Base-by-base conservation (phyloP, 306 rosid genomes). In the Quercus gilva region DNA sequence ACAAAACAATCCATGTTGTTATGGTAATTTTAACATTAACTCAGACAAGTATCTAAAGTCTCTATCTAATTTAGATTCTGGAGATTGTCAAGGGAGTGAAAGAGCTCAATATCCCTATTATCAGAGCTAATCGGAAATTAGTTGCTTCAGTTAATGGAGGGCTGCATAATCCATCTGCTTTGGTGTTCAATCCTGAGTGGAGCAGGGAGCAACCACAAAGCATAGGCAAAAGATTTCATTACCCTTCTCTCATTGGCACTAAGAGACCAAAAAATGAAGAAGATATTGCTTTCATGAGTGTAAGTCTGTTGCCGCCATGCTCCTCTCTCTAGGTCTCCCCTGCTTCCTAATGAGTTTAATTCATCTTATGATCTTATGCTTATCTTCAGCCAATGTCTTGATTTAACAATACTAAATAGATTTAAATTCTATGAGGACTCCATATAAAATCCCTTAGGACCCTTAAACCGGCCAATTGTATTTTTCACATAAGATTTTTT, bases 261-360 rank as follows among this genome's bases (percentile, higher is more conserved):
- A 75, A 74, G 79, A 90, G 80, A 78, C 98, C 98, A 19, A 67
- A 76, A 65, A 85, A 85, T 68, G 94, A 92, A 65, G 90, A 92
- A 71, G 97, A 89, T 45, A 80, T 94, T 75, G 94, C 92, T 29
- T 92, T 88, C 77, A 87, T 94, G 88, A 89, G 79, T 77, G 97
- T 92, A 79, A 80, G 89, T 85, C 33, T 72, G 19, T 76, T 58
- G 75, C 67, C 55, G 1, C n/a, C 14, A 14, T 67, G 52, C 71
- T 14, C 49, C 45, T 31, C 45, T 15, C n/a, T 18, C 23, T 17
- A 7, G 23, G 8, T 19, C 51, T 12, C 52, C 8, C 23, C 21
- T 9, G 43, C 43, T 37, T 37, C 43, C 43, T 2, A 37, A 45
- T 45, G 15, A 45, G 53, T 45, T 45, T 45, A 37, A 37, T 37